These are phyloP conservation scores for Gracilaria gracilis DNA, from an alignment of 23 red algal genomes.

Conservation along the genomic window DNA sequence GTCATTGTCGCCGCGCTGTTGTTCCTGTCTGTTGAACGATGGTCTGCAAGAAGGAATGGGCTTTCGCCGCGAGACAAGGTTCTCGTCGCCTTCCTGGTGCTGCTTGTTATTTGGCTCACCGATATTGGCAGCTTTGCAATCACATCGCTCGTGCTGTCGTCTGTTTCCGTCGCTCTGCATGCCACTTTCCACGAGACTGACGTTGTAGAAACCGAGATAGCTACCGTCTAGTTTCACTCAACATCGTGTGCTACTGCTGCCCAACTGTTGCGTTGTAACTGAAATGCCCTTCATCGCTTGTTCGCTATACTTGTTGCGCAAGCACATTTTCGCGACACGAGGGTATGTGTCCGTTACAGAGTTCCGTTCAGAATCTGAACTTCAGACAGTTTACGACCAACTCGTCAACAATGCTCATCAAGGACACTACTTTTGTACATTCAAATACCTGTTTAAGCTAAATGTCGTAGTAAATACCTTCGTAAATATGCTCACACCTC, in stretches of 20 bases:
- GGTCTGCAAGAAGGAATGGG: neutral
- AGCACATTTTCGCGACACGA: neutral
- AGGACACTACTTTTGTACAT: conserved; percentile 13
- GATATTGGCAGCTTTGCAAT: conserved; percentile 38
- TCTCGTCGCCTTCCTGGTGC: conserved; percentile 15
- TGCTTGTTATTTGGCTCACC: conserved; percentile 70
- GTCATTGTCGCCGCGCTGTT: conserved; percentile 33
- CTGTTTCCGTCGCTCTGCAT: conserved; percentile 45
- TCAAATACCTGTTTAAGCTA: conserved; percentile 7
- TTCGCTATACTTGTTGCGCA: neutral
- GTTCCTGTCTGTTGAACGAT: conserved; percentile 37
- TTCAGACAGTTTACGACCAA: neutral
- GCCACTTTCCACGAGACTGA: conserved; percentile 54
- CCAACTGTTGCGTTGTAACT: neutral
- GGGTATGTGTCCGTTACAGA: neutral
- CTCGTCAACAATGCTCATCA: neutral
- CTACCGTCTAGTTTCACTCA: conserved; percentile 12
- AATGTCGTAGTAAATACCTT: neutral
- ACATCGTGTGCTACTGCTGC: neutral
- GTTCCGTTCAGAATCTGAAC: neutral
- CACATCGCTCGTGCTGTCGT: conserved; percentile 10
- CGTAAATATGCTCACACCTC: conserved; percentile 13
- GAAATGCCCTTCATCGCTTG: neutral
- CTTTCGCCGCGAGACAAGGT: conserved; percentile 26
- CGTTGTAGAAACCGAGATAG: conserved; percentile 62